Evolutionary conservation across 768 basidiomycete species (phyloP).

Genomic region (Mrakia gelida): DNA sequence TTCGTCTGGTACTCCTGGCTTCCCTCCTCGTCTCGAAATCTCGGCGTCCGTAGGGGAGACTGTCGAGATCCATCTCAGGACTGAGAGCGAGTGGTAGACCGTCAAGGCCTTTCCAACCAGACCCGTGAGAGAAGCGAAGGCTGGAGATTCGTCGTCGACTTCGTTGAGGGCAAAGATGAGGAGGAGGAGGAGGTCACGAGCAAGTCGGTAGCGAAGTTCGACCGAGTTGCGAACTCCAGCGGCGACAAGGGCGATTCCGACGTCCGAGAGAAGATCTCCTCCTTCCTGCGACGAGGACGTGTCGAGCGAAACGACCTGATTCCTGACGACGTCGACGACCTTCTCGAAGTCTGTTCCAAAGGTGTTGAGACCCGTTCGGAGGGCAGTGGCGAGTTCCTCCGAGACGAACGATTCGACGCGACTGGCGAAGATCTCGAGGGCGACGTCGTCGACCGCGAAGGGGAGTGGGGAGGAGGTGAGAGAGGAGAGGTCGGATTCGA

Average conservation of each 20-base stretch:
- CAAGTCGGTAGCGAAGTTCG: constrained; percentile 33
- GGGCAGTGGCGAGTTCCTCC: not conserved
- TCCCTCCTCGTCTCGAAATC: not conserved
- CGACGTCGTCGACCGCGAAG: constrained; percentile 19
- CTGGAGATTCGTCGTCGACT: constrained; percentile 24
- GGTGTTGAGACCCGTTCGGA: not conserved
- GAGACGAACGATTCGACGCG: constrained; percentile 1
- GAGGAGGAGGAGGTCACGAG: constrained; percentile 35
- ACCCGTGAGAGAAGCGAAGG: constrained; percentile 23
- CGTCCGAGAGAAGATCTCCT: constrained; percentile 31
- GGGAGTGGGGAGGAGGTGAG: constrained; percentile 9
- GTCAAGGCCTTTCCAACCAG: constrained; percentile 26
- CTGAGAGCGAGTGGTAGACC: constrained; percentile 8
- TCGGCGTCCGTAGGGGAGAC: not conserved
- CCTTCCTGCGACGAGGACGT: not conserved
- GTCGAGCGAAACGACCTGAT: not conserved
- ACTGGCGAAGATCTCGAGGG: constrained; percentile 18
- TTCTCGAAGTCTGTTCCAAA: not conserved
- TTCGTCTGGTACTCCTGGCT: not conserved
- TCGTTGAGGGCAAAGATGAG: constrained; percentile 30
- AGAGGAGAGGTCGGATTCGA: constrained; percentile 15
- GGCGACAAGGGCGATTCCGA: constrained; percentile 37
- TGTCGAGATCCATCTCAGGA: constrained; percentile 11
- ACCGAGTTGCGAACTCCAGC: constrained; percentile 34
- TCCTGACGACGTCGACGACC: not conserved